These are phyloP conservation scores for Physcia stellaris DNA, from an alignment of 495 filamentous ascomycete species.

Conservation along the genomic window DNA sequence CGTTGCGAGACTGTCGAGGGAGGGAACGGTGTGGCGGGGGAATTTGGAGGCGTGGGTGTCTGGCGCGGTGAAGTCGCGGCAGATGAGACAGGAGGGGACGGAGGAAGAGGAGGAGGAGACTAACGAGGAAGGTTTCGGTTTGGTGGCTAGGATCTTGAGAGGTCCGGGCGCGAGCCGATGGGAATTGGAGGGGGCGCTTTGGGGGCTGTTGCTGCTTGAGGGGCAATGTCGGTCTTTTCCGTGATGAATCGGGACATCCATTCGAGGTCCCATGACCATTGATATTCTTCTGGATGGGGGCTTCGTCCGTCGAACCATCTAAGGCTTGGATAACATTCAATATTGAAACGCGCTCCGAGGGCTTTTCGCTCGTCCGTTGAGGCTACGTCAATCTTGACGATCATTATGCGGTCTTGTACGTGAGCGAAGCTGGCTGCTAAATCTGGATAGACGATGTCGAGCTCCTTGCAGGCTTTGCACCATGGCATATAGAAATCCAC, in stretches of 20 bases:
- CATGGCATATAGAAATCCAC: too few species aligned
- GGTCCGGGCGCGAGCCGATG: slow-evolving; percentile 40
- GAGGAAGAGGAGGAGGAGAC: slow-evolving; percentile 8
- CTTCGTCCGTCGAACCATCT: too few species aligned
- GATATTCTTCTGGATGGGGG: too few species aligned
- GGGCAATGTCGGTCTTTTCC: slow-evolving; percentile 4
- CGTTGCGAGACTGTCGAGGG: slow-evolving; percentile 54
- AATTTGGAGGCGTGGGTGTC: slow-evolving; percentile 68
- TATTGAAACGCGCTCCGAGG: too few species aligned
- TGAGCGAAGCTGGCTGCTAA: too few species aligned
- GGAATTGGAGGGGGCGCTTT: slow-evolving; percentile 42
- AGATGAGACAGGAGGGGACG: slow-evolving; percentile 50
- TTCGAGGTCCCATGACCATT: slow-evolving; percentile 10
- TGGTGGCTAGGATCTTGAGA: slow-evolving; percentile 37
- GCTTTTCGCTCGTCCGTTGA: too few species aligned
- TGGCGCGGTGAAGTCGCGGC: slow-evolving; percentile 74
- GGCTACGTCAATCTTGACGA: too few species aligned
- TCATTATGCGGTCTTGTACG: too few species aligned
- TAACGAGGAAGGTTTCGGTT: slow-evolving; percentile 30
- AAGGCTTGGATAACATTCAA: too few species aligned
- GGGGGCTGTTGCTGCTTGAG: slow-evolving; percentile 9
- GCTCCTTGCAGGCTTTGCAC: too few species aligned
- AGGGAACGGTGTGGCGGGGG: slow-evolving; percentile 38
- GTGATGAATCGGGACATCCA: slow-evolving; percentile 3
- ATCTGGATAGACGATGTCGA: too few species aligned